Base-by-base conservation (phyloP, 352 stramenopile species). In the Globisporangium paddicum region DNA sequence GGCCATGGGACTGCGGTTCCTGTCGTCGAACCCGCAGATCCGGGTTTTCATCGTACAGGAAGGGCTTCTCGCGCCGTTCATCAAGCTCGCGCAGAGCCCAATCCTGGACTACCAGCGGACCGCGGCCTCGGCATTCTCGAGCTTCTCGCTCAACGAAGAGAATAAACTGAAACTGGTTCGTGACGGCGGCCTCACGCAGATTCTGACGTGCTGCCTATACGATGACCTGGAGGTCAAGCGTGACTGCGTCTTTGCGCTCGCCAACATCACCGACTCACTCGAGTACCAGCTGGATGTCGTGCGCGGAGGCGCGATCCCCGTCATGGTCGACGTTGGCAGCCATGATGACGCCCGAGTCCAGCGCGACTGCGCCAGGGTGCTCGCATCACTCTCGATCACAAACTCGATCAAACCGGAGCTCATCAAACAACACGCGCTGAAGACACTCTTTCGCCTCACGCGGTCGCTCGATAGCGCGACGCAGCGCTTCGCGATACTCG, bases 121-220 rank as follows among this genome's bases (percentile, higher is more conserved):
- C 6, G 95, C 95, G 2, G 92, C 94, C 3, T 87, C 92, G 25
- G 89, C 95, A 4, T 96, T 99, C 42, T 86, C 93, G 10, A 97
- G 83, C 56, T 96, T 96, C 54, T 95, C 84, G 14, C 71, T 96
- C 1, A 95, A 97, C 55, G 84, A 98, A 68, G 88, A 96, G 62
- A 98, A 98, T 67, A 97, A 97, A 54, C 71, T 93, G 28, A 93
- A 97, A 66, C 79, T 99, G n/a, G 86, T 98, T 28, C 89, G 87
- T 44, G 87, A 98, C 60, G 92, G 89, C 26, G 95, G 84, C 9
- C 75, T 98, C 51, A 62, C 73, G 14, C 80, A 96, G 58, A 94
- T 98, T 38, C 76, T 99, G 7, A 67, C 77, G 34, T 96, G 96
- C 58, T 97, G 90, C 54, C 69, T 87, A 8, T 96, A 94, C 63